These are phyloP conservation scores for Phyllosticta capitalensis DNA, from an alignment of 2,329 filamentous ascomycete species.

Conservation along the genomic window DNA sequence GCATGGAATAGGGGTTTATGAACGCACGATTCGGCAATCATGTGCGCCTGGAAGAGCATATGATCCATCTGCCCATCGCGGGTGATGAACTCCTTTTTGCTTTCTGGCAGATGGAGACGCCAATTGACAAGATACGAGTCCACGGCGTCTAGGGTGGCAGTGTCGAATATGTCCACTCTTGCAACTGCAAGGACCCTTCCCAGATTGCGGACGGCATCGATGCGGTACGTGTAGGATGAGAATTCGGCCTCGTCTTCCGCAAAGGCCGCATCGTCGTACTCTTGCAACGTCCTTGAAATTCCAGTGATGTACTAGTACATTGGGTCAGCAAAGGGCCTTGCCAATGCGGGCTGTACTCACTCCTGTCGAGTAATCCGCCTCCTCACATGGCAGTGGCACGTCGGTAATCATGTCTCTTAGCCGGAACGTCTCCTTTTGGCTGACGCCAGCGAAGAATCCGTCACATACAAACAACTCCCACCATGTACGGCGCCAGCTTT, in stretches of 20 bases:
- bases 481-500: slow-evolving; percentile 83
- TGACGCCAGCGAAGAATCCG: slow-evolving; percentile 74
- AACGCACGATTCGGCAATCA: slow-evolving; percentile 51
- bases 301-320: slow-evolving; percentile 23
- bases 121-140: slow-evolving; percentile 62
- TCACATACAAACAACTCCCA: slow-evolving; percentile 80
- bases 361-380: slow-evolving; percentile 52
- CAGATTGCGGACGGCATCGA: slow-evolving; percentile 70
- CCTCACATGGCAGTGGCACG: slow-evolving; percentile 72
- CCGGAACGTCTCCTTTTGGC: slow-evolving; percentile 60
- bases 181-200: slow-evolving; percentile 58
- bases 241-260: slow-evolving; percentile 59
- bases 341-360: slow-evolving; percentile 17
- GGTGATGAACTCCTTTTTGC: slow-evolving; percentile 60
- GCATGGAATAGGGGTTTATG: not conserved
- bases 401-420: slow-evolving; percentile 58
- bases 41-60: slow-evolving; percentile 84
- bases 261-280: slow-evolving; percentile 72
- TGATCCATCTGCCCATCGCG: slow-evolving; percentile 67
- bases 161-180: slow-evolving; percentile 28
- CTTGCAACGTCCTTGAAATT: slow-evolving; percentile 46
- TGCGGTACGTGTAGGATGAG: slow-evolving; percentile 77
- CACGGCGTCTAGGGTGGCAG: slow-evolving; percentile 43
- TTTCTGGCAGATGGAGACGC: slow-evolving; percentile 65
- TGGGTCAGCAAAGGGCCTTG: slow-evolving; percentile 4